phyloP scores from a whole-genome alignment of 23 red algal species.

The Gracilaria domingensis region DNA sequence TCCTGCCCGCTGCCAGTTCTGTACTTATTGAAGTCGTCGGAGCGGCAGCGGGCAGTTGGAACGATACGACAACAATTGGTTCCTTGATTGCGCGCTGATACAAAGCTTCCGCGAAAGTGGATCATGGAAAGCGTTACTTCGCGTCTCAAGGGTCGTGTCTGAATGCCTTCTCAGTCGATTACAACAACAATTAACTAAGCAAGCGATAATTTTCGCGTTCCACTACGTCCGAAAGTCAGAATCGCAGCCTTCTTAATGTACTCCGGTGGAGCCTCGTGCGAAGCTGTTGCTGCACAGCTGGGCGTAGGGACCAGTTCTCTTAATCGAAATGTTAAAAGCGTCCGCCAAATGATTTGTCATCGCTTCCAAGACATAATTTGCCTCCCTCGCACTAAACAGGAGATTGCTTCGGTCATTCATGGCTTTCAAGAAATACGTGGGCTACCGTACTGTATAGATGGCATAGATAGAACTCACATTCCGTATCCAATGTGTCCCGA shows the following conservation, averaged over 20 bases:
- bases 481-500: not conserved
- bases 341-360: too few species aligned
- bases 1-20: too few species aligned
- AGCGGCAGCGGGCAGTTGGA: too few species aligned
- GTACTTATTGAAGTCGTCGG: too few species aligned
- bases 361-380: not conserved
- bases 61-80: not conserved
- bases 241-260: slow-evolving; percentile 36
- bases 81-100: not conserved
- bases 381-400: not conserved
- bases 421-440: slow-evolving; percentile 26
- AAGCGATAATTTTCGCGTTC: slow-evolving; percentile 1
- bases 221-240: not conserved
- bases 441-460: slow-evolving; percentile 29
- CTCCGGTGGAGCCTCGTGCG: not conserved
- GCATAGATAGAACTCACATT: slow-evolving; percentile 32
- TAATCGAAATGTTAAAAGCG: not conserved
- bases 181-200: not conserved
- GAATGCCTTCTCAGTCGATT: not conserved
- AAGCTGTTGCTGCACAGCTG: slow-evolving; percentile 11
- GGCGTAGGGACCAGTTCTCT: slow-evolving; percentile 31
- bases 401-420: not conserved
- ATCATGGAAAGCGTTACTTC: slow-evolving; percentile 4
- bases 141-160: not conserved
- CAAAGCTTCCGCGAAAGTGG: not conserved